Percentiles rank a stretch among this genome's conserved stretches.
Conservation (phyloP, 1,284 basidiomycete genomes). For the Puccinia horiana region DNA sequence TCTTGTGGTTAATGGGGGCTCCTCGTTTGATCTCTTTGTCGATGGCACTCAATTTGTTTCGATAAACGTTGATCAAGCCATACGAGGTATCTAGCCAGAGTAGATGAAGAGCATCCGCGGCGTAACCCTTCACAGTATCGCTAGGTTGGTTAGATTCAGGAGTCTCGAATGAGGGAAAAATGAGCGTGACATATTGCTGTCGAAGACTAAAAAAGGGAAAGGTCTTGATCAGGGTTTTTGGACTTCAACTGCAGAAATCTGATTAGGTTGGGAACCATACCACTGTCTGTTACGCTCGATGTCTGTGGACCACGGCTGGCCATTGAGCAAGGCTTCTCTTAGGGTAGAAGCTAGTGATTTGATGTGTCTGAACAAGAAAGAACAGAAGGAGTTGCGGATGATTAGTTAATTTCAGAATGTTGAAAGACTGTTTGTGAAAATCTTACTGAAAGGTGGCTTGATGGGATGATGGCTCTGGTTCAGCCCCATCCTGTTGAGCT, state of each 20-base stretch:
- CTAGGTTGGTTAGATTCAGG: slow-evolving; percentile 8
- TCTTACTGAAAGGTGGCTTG: background rate
- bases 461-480: background rate
- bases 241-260: slow-evolving; percentile 28
- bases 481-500: background rate
- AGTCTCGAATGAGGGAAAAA: slow-evolving; percentile 66
- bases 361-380: slow-evolving; percentile 31
- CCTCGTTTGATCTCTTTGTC: slow-evolving; percentile 61
- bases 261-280: slow-evolving; percentile 62
- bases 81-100: slow-evolving; percentile 93
- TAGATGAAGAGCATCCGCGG: slow-evolving; percentile 68
- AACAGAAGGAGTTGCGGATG: background rate
- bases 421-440: background rate
- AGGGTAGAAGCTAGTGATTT: slow-evolving; percentile 56
- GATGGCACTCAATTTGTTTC: slow-evolving; percentile 70
- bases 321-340: slow-evolving; percentile 67
- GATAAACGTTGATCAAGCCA: slow-evolving; percentile 78
- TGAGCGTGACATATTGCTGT: slow-evolving; percentile 66
- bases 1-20: slow-evolving; percentile 50
- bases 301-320: slow-evolving; percentile 77
- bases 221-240: background rate
- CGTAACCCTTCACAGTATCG: background rate
- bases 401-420: background rate
- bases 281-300: slow-evolving; percentile 79
- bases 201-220: slow-evolving; percentile 31